These are phyloP conservation scores for Eimeria falciformis DNA, from an alignment of 169 alveolate species.

Conservation along the genomic window DNA sequence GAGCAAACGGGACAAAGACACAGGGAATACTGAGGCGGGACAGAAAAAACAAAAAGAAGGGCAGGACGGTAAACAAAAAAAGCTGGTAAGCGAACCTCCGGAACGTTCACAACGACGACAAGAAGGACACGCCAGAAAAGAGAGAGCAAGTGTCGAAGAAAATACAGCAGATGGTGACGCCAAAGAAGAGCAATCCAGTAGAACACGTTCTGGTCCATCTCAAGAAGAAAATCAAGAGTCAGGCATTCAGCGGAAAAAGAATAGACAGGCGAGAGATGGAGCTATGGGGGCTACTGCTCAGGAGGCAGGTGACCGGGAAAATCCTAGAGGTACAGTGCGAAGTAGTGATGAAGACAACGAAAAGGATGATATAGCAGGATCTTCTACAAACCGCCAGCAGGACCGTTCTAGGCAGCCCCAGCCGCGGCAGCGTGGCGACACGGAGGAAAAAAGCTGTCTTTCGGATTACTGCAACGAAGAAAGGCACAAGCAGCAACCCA, in stretches of 20 bases:
- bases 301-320: neutral
- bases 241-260: neutral
- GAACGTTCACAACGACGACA: neutral
- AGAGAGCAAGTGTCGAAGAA: neutral
- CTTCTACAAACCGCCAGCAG: neutral
- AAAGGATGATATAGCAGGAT: neutral
- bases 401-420: constrained; percentile 23
- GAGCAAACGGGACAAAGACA: neutral
- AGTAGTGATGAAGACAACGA: neutral
- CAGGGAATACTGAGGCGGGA: neutral
- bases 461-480: too few species aligned
- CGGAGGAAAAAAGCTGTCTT: constrained; percentile 10
- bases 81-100: neutral
- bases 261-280: neutral
- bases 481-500: too few species aligned
- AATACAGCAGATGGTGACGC: neutral
- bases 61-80: neutral
- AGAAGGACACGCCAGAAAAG: neutral
- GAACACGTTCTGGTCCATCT: neutral
- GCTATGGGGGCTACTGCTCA: neutral
- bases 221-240: neutral
- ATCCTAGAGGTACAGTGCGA: neutral
- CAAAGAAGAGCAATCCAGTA: neutral
- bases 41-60: neutral
- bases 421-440: neutral